A percentile compares a stretch with the other conserved stretches of the same genome.
These are phyloP conservation scores for Cudoniella acicularis DNA, from an alignment of 495 filamentous ascomycete genomes.

Conservation along the genomic window DNA sequence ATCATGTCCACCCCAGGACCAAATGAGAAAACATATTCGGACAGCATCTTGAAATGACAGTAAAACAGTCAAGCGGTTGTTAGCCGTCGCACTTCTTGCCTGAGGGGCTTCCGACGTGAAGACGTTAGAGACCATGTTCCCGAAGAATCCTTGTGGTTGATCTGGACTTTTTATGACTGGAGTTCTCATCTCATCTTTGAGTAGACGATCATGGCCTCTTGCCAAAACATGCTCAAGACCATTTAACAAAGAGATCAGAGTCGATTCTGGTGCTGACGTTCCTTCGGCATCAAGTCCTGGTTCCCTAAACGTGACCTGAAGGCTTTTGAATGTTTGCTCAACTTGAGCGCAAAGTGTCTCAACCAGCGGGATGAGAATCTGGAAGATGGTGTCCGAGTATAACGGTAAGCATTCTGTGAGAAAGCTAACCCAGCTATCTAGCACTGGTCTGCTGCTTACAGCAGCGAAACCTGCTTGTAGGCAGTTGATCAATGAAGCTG, in stretches of 20 bases:
- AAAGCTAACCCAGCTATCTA: conserved; percentile 89
- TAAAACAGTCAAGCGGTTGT: conserved; percentile 86
- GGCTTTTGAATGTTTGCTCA: conserved; percentile 57
- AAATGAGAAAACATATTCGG: conserved; percentile 85
- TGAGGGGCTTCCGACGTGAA: conserved; percentile 78
- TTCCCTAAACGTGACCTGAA: conserved; percentile 54
- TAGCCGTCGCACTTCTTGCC: conserved; percentile 73
- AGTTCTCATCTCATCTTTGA: conserved; percentile 67
- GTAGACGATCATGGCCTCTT: conserved; percentile 77
- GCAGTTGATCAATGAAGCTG: conserved; percentile 73
- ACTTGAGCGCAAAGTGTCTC: conserved; percentile 83
- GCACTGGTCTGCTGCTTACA: conserved; percentile 63
- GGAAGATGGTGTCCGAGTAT: conserved; percentile 78
- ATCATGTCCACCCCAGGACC: conserved; percentile 79
- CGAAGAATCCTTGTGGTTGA: conserved; percentile 87
- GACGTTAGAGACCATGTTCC: conserved; percentile 93
- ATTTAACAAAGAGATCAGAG: conserved; percentile 74
- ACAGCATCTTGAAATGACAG: conserved; percentile 97
- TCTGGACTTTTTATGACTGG: conserved; percentile 72
- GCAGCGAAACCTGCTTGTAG: conserved; percentile 79
- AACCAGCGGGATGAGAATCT: conserved; percentile 83
- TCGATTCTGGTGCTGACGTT: conserved; percentile 55
- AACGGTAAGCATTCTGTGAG: conserved; percentile 81
- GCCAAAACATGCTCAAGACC: conserved; percentile 89
- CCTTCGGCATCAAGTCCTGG: conserved; percentile 17